Conservation (phyloP, 179 eudicot species). For the Drosera spatulata region DNA sequence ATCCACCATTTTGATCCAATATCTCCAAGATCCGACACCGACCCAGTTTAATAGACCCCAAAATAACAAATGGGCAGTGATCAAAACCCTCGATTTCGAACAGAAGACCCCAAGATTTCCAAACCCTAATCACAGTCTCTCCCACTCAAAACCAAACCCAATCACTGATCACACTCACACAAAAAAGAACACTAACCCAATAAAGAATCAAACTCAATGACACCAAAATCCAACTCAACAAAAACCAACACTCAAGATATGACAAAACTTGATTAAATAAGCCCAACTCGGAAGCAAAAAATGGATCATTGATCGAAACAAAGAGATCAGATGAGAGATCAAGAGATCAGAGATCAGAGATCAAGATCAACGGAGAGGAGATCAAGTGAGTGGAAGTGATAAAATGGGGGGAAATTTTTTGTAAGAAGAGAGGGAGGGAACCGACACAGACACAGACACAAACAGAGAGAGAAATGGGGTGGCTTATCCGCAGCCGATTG, state of each 20-base stretch:
- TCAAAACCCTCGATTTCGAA: constrained; percentile 6
- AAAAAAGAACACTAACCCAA: too few relatives aligned
- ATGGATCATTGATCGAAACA: too few relatives aligned
- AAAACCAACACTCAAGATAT: too few relatives aligned
- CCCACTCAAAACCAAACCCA: neutral
- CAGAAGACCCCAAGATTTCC: neutral
- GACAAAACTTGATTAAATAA: too few relatives aligned
- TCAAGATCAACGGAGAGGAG: neutral
- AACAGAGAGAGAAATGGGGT: neutral
- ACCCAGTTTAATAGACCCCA: constrained; percentile 18
- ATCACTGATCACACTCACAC: too few relatives aligned
- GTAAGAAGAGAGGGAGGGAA: neutral
- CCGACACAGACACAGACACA: neutral
- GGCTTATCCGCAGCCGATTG: neutral
- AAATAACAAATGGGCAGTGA: constrained; percentile 9
- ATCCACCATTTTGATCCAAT: constrained; percentile 43
- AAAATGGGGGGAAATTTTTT: constrained; percentile 8
- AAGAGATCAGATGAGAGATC: too few relatives aligned
- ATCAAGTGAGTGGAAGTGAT: neutral
- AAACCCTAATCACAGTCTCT: constrained; percentile 6
- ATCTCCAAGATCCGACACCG: constrained; percentile 14
- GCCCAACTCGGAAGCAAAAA: too few relatives aligned
- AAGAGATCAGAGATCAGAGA: neutral
- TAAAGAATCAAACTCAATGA: too few relatives aligned
- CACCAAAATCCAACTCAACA: too few relatives aligned